Conservation (phyloP, 441 rosid genomes). For the Adansonia gregorii region DNA sequence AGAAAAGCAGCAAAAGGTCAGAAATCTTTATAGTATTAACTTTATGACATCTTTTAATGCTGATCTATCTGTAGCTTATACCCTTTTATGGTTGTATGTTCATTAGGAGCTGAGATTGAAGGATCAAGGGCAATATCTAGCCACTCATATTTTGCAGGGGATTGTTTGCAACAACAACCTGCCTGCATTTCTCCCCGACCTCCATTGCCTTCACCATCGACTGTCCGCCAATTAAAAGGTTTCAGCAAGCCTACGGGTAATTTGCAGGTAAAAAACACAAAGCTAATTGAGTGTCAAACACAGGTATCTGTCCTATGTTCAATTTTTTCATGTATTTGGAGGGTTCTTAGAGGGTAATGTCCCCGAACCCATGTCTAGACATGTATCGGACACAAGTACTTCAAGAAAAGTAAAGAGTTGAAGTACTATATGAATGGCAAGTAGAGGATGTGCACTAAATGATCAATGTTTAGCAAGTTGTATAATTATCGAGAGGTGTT, state of each 20-base stretch:
- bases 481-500: neutral
- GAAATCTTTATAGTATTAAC: neutral
- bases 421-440: neutral
- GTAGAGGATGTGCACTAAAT: neutral
- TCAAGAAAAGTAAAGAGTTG: too few species aligned
- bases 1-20: neutral
- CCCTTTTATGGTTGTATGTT: neutral
- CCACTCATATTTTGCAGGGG: conserved; percentile 17
- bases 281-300: too few species aligned
- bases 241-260: conserved; percentile 13
- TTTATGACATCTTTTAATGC: neutral
- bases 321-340: too few species aligned
- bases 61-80: neutral
- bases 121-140: conserved; percentile 16
- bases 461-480: neutral
- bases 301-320: too few species aligned
- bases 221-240: conserved; percentile 7
- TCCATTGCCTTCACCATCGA: conserved; percentile 1
- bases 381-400: too few species aligned
- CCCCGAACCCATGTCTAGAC: too few species aligned
- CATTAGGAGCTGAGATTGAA: neutral
- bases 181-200: conserved; percentile 13
- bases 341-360: too few species aligned
- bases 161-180: conserved; percentile 1
- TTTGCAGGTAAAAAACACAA: conserved; percentile 13